Conservation (phyloP, 192 early-diverging fungal genomes). For the Coemansia sp. region DNA sequence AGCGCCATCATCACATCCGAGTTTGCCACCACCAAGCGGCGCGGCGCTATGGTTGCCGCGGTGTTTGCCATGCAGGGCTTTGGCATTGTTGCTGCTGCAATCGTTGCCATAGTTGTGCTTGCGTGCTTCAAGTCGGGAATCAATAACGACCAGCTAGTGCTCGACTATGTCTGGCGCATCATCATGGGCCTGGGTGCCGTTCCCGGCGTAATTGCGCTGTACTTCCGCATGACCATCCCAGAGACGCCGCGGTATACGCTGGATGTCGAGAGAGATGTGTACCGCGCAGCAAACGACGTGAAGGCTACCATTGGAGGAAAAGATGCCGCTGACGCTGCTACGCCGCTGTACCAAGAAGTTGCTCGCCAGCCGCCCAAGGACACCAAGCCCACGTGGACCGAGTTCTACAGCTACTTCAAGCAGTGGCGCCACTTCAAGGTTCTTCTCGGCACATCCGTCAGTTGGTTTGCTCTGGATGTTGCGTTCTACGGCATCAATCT, state of each 20-base stretch:
- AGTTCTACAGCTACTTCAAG: constrained; percentile 71
- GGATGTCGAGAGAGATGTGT: constrained; percentile 66
- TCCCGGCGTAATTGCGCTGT: constrained; percentile 78
- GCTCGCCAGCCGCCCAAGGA: constrained; percentile 21
- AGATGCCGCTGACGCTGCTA: constrained; percentile 26
- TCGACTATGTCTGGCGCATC: constrained; percentile 89
- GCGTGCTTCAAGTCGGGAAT: constrained; percentile 68
- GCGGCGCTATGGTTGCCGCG: constrained; percentile 87
- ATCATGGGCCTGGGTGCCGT: constrained; percentile 79
- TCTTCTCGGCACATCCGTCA: constrained; percentile 68
- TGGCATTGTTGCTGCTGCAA: constrained; percentile 76
- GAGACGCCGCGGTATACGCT: constrained; percentile 91
- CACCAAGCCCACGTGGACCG: constrained; percentile 46
- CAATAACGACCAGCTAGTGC: constrained; percentile 58
- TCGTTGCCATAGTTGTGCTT: constrained; percentile 71
- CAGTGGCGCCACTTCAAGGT: constrained; percentile 77
- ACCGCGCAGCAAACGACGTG: constrained; percentile 32
- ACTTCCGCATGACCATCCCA: constrained; percentile 88
- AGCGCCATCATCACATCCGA: constrained; percentile 91
- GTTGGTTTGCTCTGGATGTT: constrained; percentile 77
- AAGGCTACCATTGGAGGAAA: constrained; percentile 26
- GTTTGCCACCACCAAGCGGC: constrained; percentile 74
- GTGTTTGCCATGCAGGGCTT: constrained; percentile 95
- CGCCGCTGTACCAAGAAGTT: constrained; percentile 44
- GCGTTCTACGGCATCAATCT: constrained; percentile 79